Evolutionary conservation across 2,329 filamentous ascomycete genomes (phyloP), one percentile per base, ranked within the genome.

Genomic region (Hypoxylon sp.): DNA sequence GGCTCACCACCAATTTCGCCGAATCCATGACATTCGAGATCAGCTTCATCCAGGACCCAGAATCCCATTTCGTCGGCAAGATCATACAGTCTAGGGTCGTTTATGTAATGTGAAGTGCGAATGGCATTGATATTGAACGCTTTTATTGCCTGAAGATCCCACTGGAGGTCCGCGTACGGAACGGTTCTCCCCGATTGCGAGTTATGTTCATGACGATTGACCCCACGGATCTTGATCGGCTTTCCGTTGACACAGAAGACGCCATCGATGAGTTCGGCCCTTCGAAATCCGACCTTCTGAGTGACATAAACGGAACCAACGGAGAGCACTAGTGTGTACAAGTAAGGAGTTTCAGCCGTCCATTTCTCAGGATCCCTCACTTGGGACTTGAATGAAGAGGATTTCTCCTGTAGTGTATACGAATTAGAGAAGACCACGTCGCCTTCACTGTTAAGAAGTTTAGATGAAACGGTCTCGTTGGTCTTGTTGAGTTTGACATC

Each of bases 201-300:
- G 71, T 92, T 88, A 69, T 93, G 90, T 63, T 93, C 91, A 70
- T 93, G 91, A 34, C 90, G 84, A 72, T 93, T 93, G 5, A 89
- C 88, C 1, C 91, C 91, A 14, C 89, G 86, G 70, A 93, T 83
- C 13, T 90, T 86, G 60, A 93, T 84, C 0, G 87, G 83, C 19
- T 82, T 83, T 1, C 90, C 90, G 62, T 93, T 93, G 67, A 93
- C 86, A 52, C 84, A 83, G 69, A 91, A 84, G 28, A 90, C 81
- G 0, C 89, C 87, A 43, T 89, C 82, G 36, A 87, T 85, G 43
- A 91, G 82, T 70, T 90, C 87, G 0, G 89, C 82, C 5, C 82
- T 82, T 2, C 90, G 86, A 73, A 93, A 92, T 0, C 90, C 91
- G 4, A 91, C 81, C 0, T 81, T 82, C 21, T 91, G 89, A 0